Evolutionary conservation across 2,329 filamentous ascomycete species (phyloP).

Genomic region (Claviceps quebecensis): DNA sequence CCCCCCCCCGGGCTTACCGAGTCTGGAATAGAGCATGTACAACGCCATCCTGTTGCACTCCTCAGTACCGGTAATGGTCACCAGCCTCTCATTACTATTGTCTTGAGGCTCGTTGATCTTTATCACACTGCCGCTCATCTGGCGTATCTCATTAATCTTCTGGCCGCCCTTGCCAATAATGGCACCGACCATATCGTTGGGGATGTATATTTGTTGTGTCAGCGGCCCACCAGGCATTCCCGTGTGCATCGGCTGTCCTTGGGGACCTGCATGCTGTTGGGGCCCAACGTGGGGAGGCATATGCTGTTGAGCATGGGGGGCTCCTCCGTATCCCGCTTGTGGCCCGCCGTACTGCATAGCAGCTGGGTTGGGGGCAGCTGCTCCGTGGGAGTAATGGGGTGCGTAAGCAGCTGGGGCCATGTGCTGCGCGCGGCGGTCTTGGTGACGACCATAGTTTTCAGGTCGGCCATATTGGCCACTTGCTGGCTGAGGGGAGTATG

Average conservation of each 20-base stretch:
- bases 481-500: slow-evolving; percentile 85
- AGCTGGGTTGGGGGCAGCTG: slow-evolving; percentile 46
- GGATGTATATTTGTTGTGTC: slow-evolving; percentile 97
- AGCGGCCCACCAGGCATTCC: slow-evolving; percentile 49
- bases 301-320: slow-evolving; percentile 61
- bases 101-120: slow-evolving; percentile 99
- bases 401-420: slow-evolving; percentile 59
- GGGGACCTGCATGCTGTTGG: slow-evolving; percentile 48
- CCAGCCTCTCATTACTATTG: slow-evolving; percentile 94
- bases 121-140: slow-evolving; percentile 93
- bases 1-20: slow-evolving; percentile 63
- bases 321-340: slow-evolving; percentile 62
- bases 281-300: slow-evolving; percentile 45
- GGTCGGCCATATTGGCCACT: slow-evolving; percentile 86
- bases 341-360: slow-evolving; percentile 70
- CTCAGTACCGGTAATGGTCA: slow-evolving; percentile 93
- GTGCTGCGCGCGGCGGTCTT: slow-evolving; percentile 52
- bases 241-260: slow-evolving; percentile 60
- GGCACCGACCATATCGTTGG: slow-evolving; percentile 98
- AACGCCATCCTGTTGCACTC: slow-evolving; percentile 99
- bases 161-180: slow-evolving; percentile 98
- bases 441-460: slow-evolving; percentile 66
- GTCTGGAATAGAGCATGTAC: slow-evolving; percentile 96
- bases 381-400: slow-evolving; percentile 55
- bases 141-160: slow-evolving; percentile 98